Percentiles rank a stretch among this genome's conserved stretches.
Evolutionary conservation across 2,329 filamentous ascomycete species (phyloP).

Genomic region (Fusarium sulawesiense): DNA sequence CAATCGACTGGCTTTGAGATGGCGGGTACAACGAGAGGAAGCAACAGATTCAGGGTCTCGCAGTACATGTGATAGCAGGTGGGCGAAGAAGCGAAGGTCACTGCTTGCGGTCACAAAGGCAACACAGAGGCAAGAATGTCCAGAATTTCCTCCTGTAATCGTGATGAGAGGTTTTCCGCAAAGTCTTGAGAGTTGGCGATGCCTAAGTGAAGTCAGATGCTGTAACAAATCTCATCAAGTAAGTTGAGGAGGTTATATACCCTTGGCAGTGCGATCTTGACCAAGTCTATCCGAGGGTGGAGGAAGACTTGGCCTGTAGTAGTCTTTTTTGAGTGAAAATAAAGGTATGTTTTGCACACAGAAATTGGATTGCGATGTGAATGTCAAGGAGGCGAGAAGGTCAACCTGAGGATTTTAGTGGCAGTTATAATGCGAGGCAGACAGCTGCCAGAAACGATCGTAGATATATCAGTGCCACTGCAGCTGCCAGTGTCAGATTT

Average conservation of each 20-base stretch:
- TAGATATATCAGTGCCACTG: constrained; percentile 1
- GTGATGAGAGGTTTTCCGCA: background rate
- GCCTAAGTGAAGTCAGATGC: background rate
- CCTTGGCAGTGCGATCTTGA: background rate
- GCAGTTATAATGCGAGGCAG: background rate
- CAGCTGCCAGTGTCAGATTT: constrained; percentile 24
- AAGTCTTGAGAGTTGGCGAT: background rate
- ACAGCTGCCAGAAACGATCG: background rate
- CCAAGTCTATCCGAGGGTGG: background rate
- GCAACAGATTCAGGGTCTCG: constrained; percentile 29
- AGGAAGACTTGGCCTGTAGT: background rate
- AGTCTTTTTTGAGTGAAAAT: background rate
- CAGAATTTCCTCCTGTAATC: background rate
- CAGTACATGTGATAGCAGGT: constrained; percentile 34
- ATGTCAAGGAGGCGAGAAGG: background rate
- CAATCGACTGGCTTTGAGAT: constrained; percentile 27
- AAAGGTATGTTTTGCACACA: background rate
- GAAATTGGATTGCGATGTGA: background rate
- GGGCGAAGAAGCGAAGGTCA: constrained; percentile 36
- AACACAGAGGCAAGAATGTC: constrained; percentile 14
- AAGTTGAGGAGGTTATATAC: background rate
- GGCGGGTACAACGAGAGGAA: constrained; percentile 30
- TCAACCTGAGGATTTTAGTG: background rate
- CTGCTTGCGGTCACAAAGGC: constrained; percentile 21
- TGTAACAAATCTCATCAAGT: background rate